These are phyloP conservation scores for Thraustochytrium striatum DNA, from an alignment of 352 stramenopile genomes.

Conservation along the genomic window DNA sequence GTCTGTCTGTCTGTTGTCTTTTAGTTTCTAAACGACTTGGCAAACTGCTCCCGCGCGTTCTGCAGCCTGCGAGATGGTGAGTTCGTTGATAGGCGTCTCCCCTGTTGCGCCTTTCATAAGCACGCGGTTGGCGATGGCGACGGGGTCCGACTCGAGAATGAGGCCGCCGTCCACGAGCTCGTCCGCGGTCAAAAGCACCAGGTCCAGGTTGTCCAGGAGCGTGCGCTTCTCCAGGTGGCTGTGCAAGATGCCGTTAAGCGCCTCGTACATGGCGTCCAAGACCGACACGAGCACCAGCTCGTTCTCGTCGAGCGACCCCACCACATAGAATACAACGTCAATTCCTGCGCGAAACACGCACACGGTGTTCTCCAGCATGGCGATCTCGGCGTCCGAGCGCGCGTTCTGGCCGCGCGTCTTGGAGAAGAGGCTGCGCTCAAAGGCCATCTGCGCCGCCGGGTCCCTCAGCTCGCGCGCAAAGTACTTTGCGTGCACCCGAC, in stretches of 20 bases:
- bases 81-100: constrained; percentile 45
- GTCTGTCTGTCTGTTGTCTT: not conserved
- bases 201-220: constrained; percentile 81
- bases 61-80: constrained; percentile 48
- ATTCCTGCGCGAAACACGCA: constrained; percentile 77
- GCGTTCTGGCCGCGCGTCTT: constrained; percentile 82
- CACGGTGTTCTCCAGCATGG: constrained; percentile 80
- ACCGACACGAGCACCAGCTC: constrained; percentile 78
- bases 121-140: constrained; percentile 79
- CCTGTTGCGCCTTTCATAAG: constrained; percentile 67
- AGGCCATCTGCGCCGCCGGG: constrained; percentile 64
- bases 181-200: constrained; percentile 78
- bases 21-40: constrained; percentile 45
- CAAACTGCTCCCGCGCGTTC: constrained; percentile 48
- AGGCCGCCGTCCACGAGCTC: constrained; percentile 81
- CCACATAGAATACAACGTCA: constrained; percentile 78
- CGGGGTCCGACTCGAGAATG: constrained; percentile 78
- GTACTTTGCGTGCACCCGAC: constrained; percentile 82
- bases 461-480: constrained; percentile 55
- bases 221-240: constrained; percentile 75
- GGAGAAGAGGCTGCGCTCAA: constrained; percentile 80
- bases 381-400: constrained; percentile 76
- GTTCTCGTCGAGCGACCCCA: constrained; percentile 76
- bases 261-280: constrained; percentile 73
- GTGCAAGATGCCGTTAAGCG: constrained; percentile 73